Evolutionary conservation across 225 moss, liverwort and hornwort species (phyloP).

Genomic region (Thuidium tamariscinum): DNA sequence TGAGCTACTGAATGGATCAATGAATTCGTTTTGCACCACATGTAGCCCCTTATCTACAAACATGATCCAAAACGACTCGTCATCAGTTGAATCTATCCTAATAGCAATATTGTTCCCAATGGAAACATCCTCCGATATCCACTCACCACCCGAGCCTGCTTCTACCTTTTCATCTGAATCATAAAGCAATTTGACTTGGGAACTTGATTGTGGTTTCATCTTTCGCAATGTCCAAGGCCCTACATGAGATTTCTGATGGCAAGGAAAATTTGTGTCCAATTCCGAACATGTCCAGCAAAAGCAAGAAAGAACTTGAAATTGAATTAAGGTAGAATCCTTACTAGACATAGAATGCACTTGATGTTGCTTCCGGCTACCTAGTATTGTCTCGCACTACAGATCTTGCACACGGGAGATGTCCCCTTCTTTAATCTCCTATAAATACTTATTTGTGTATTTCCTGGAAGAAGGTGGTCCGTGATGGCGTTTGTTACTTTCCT

Average conservation of each 20-base stretch:
- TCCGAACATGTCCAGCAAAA: background rate
- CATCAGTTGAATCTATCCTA: too few relatives aligned
- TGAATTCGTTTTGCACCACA: background rate
- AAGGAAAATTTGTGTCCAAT: background rate
- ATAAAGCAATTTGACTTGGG: background rate
- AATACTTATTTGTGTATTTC: background rate
- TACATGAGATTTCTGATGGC: background rate
- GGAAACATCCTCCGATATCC: background rate
- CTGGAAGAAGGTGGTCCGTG: background rate
- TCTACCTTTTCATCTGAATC: background rate
- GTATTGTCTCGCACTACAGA: fast-evolving
- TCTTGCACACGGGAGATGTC: background rate
- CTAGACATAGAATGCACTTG: background rate
- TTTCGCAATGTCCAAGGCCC: background rate
- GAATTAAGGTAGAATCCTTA: background rate
- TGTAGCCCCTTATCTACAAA: background rate
- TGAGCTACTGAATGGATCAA: fast-evolving
- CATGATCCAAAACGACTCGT: background rate
- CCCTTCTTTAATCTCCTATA: background rate
- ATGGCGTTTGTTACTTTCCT: background rate
- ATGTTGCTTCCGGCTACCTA: background rate
- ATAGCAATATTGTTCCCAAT: background rate
- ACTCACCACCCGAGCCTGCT: background rate
- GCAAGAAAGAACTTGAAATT: background rate
- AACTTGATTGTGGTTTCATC: background rate